A percentile compares a stretch with the other conserved stretches of the same genome.
Evolutionary conservation across 176 grass and related monocot genomes (phyloP).

Genomic region (Paspalum notatum): DNA sequence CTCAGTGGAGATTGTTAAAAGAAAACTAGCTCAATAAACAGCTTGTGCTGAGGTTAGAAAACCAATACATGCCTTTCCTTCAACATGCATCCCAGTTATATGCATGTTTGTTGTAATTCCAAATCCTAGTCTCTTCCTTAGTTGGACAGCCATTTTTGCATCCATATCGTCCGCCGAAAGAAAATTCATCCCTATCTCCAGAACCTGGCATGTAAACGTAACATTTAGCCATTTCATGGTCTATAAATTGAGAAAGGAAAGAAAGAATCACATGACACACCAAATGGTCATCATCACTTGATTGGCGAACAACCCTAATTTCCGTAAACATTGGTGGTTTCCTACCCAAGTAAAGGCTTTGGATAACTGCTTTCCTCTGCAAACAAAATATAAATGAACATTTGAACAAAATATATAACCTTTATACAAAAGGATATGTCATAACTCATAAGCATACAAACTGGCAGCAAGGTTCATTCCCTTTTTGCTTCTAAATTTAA

Average conservation of each 20-base stretch:
- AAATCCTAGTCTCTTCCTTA: constrained; percentile 93
- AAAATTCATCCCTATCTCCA: constrained; percentile 96
- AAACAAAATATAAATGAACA: constrained; percentile 24
- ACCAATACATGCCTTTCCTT: constrained; percentile 69
- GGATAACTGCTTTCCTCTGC: constrained; percentile 87
- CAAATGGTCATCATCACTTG: constrained; percentile 90
- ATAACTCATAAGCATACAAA: background rate
- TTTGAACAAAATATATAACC: background rate
- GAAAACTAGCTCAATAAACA: constrained; percentile 9
- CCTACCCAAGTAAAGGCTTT: constrained; percentile 90
- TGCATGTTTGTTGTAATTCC: constrained; percentile 94
- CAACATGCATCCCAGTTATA: constrained; percentile 94
- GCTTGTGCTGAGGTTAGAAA: background rate
- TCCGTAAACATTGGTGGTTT: constrained; percentile 91
- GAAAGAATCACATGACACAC: constrained; percentile 45
- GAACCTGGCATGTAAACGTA: constrained; percentile 58
- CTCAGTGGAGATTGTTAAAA: background rate
- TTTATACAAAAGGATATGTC: background rate
- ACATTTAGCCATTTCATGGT: background rate
- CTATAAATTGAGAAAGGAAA: background rate
- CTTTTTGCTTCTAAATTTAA: background rate
- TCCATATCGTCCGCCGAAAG: constrained; percentile 94
- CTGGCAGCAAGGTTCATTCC: background rate
- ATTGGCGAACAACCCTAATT: constrained; percentile 78
- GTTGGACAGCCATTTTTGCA: constrained; percentile 79